A percentile compares a stretch with the other conserved stretches of the same genome.
Conservation (phyloP, 768 basidiomycete genomes). For the Suillus weaverae region DNA sequence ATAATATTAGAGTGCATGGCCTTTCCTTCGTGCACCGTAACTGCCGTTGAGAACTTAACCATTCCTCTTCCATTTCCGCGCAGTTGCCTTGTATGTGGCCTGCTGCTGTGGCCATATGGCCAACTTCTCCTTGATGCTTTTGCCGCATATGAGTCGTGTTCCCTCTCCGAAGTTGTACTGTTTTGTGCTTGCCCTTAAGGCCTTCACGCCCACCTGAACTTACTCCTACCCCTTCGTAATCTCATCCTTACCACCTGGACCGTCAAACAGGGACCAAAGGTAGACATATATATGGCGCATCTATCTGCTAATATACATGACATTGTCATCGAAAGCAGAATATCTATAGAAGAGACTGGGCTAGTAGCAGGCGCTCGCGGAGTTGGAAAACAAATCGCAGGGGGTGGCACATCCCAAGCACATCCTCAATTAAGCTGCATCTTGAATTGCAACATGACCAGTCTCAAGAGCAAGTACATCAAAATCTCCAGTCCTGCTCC, state of each 20-base stretch:
- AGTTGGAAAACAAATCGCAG: neutral
- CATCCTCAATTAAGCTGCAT: neutral
- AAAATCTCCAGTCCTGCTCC: constrained; percentile 35
- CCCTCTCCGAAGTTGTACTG: neutral
- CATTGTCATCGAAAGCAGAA: too few species aligned
- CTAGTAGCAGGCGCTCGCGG: neutral
- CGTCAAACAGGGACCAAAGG: neutral
- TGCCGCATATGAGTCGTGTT: too few species aligned
- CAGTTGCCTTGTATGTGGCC: neutral
- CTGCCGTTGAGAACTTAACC: neutral
- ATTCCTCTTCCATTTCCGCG: neutral
- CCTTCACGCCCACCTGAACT: too few species aligned
- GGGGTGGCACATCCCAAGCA: neutral
- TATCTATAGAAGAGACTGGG: too few species aligned
- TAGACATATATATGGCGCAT: neutral
- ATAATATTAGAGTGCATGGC: neutral
- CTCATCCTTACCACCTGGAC: neutral
- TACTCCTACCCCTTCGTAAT: neutral
- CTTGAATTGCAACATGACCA: constrained; percentile 1
- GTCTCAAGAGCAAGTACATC: constrained; percentile 21
- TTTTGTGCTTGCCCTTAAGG: too few species aligned
- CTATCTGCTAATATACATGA: neutral
- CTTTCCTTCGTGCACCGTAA: neutral
- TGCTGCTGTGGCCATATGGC: neutral
- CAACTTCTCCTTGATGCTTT: too few species aligned